Evolutionary conservation across 2,329 filamentous ascomycete species (phyloP).

Genomic region (Monosporascus sp.): DNA sequence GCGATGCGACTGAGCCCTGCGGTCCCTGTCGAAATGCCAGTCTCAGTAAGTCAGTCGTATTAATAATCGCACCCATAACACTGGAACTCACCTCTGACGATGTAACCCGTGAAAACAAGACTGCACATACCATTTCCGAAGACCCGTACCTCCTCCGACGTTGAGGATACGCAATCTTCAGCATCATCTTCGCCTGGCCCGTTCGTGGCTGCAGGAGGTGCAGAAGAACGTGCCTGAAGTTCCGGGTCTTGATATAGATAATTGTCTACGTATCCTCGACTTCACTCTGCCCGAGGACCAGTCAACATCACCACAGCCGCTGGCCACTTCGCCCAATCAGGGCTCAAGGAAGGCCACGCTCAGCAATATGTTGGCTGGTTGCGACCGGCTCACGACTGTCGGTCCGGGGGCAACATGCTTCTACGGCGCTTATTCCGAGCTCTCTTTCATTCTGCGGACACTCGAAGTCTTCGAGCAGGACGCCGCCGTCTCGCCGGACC

Average conservation of each 20-base stretch:
- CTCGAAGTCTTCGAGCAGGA: slow-evolving; percentile 1
- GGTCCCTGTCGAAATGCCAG: slow-evolving; percentile 2
- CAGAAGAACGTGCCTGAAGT: slow-evolving; percentile 1
- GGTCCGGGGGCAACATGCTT: slow-evolving; percentile 1
- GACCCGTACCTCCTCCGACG: slow-evolving; percentile 2
- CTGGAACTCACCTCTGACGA: neutral
- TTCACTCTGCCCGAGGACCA: slow-evolving; percentile 2
- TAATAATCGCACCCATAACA: neutral
- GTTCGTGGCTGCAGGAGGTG: slow-evolving; percentile 3
- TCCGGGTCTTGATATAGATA: slow-evolving; percentile 3
- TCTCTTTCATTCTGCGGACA: slow-evolving; percentile 2
- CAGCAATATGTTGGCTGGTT: slow-evolving; percentile 4
- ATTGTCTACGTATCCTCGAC: slow-evolving; percentile 3
- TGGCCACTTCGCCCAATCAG: neutral
- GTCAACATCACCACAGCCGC: neutral
- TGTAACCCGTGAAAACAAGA: neutral
- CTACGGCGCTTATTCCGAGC: slow-evolving; percentile 4
- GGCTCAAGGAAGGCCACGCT: neutral
- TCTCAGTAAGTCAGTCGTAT: slow-evolving; percentile 1
- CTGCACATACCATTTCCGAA: slow-evolving; percentile 5
- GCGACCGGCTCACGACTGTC: neutral
- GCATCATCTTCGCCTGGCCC: slow-evolving; percentile 3
- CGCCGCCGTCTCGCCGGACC: neutral
- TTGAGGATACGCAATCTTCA: slow-evolving; percentile 4
- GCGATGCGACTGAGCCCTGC: slow-evolving; percentile 2